Percentiles rank a stretch among this genome's conserved stretches.
phyloP scores from a whole-genome alignment of 2,329 filamentous ascomycete genomes.

The Aspergillus pseudotamarii region DNA sequence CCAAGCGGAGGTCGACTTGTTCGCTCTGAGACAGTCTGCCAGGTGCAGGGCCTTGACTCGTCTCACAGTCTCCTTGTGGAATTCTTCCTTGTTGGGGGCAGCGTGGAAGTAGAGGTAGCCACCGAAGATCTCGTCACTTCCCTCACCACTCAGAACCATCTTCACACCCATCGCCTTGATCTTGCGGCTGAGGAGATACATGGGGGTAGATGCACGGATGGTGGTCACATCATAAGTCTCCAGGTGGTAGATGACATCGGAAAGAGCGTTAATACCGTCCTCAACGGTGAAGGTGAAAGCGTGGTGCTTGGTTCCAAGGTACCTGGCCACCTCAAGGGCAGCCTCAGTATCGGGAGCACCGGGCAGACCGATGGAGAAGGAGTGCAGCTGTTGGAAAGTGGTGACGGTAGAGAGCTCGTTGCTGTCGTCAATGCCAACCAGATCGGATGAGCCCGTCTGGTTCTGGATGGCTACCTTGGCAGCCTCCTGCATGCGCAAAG shows the following conservation, averaged over 20 bases:
- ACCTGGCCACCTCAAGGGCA: constrained; percentile 89
- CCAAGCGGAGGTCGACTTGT: constrained; percentile 99
- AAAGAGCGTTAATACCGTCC: constrained; percentile 93
- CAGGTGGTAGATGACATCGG: constrained; percentile 96
- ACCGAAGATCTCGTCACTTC: constrained; percentile 96
- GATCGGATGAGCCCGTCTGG: constrained; percentile 55
- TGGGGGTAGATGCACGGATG: constrained; percentile 95
- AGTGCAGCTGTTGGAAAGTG: constrained; percentile 92
- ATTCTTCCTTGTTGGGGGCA: constrained; percentile 85
- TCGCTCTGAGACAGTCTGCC: constrained; percentile 94
- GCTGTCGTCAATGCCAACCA: constrained; percentile 93
- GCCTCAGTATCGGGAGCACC: constrained; percentile 90
- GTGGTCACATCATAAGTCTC: constrained; percentile 98
- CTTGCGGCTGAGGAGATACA: constrained; percentile 97
- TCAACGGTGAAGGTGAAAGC: constrained; percentile 98
- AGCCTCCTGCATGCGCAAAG: constrained; percentile 71
- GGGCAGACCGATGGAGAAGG: constrained; percentile 96
- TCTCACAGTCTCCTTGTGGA: constrained; percentile 92
- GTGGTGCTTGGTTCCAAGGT: constrained; percentile 96
- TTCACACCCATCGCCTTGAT: constrained; percentile 99
- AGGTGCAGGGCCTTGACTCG: constrained; percentile 96
- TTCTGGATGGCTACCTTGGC: constrained; percentile 49
- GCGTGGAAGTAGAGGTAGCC: constrained; percentile 99
- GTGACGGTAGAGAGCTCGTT: constrained; percentile 87
- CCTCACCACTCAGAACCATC: constrained; percentile 98